Evolutionary conservation across 2,329 filamentous ascomycete genomes (phyloP).

Genomic region (Plectosphaerella plurivora): DNA sequence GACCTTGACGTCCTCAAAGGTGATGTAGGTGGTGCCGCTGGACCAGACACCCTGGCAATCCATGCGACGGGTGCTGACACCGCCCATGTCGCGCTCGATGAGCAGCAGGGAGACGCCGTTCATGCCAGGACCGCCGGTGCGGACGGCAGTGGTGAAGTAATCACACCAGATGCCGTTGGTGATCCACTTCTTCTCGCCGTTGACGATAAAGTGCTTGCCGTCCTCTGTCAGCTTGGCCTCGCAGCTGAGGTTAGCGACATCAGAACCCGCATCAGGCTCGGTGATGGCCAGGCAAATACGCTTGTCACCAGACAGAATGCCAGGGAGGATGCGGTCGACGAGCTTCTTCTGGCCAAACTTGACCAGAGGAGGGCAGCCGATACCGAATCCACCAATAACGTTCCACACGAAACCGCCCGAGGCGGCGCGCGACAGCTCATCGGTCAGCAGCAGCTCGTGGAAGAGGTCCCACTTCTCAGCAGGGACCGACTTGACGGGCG

Average conservation of each 20-base stretch:
- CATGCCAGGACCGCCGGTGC: slow-evolving; percentile 86
- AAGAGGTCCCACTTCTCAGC: slow-evolving; percentile 96
- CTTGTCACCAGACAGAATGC: slow-evolving; percentile 87
- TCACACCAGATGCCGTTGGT: slow-evolving; percentile 96
- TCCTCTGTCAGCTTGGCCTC: slow-evolving; percentile 93
- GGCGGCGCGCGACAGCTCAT: slow-evolving; percentile 84
- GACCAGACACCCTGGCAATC: slow-evolving; percentile 98
- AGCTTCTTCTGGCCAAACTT: slow-evolving; percentile 87
- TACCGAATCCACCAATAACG: slow-evolving; percentile 92
- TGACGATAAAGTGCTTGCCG: slow-evolving; percentile 98
- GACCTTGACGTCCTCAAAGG: slow-evolving; percentile 98
- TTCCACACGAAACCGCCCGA: slow-evolving; percentile 97
- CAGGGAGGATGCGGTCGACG: slow-evolving; percentile 82
- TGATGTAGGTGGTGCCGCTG: slow-evolving; percentile 92
- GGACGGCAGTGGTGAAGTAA: slow-evolving; percentile 96
- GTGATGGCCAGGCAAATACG: slow-evolving; percentile 97
- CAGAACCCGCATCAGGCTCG: slow-evolving; percentile 89
- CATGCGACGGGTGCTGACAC: slow-evolving; percentile 92
- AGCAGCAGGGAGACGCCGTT: slow-evolving; percentile 87
- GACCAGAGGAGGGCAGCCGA: slow-evolving; percentile 85
- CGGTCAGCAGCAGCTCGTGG: slow-evolving; percentile 93
- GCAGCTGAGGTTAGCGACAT: slow-evolving; percentile 92
- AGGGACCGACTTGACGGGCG: slow-evolving; percentile 70
- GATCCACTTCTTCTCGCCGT: slow-evolving; percentile 99
- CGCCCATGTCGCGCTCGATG: slow-evolving; percentile 79